Conservation (phyloP, 768 basidiomycete species). For the Podaxis rugospora region DNA sequence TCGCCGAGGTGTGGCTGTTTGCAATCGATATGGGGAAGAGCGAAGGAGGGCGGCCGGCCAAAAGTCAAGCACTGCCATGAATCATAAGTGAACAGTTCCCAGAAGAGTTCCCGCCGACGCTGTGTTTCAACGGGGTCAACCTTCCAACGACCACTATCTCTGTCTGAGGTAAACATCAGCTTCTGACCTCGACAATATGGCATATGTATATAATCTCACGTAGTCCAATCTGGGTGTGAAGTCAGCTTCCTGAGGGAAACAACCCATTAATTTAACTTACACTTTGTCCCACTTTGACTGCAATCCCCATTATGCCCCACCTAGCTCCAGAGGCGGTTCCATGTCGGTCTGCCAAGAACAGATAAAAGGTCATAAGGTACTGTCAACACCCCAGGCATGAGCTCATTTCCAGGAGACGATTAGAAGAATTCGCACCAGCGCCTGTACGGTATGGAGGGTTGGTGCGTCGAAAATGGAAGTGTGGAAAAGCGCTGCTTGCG, state of each 20-base stretch:
- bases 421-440: conserved; percentile 42
- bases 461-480: conserved; percentile 64
- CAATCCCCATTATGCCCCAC: conserved; percentile 67
- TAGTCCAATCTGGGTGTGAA: conserved; percentile 51
- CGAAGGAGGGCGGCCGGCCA: conserved; percentile 65
- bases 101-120: conserved; percentile 62
- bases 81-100: conserved; percentile 57
- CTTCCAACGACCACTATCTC: conserved; percentile 68
- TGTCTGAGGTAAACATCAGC: conserved; percentile 37
- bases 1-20: conserved; percentile 53
- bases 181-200: not conserved
- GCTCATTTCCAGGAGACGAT: conserved; percentile 6
- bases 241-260: conserved; percentile 13
- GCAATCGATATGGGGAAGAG: conserved; percentile 63
- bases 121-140: conserved; percentile 55
- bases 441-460: conserved; percentile 63
- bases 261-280: conserved; percentile 37
- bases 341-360: conserved; percentile 66
- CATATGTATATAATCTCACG: conserved; percentile 37
- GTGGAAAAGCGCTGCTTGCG: conserved; percentile 61
- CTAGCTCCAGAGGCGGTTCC: conserved; percentile 60
- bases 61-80: conserved; percentile 65
- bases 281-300: conserved; percentile 67
- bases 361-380: conserved; percentile 69
- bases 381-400: conserved; percentile 20